Evolutionary conservation across 164 flowering plant genomes (phyloP).

Genomic region (Houttuynia cordata): DNA sequence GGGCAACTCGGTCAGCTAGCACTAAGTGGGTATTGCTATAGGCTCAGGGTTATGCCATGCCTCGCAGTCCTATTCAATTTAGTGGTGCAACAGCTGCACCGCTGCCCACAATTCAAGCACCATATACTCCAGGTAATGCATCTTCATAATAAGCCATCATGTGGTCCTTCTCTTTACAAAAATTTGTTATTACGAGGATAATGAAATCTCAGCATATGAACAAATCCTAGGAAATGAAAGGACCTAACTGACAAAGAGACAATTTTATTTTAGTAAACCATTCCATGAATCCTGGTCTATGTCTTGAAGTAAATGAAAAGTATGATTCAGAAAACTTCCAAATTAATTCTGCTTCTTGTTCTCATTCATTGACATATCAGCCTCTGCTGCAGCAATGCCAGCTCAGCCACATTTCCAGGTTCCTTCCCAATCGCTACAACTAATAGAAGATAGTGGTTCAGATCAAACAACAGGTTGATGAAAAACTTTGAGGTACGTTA

Average conservation of each 20-base stretch:
- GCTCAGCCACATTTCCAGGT: constrained; percentile 67
- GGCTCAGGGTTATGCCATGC: constrained; percentile 76
- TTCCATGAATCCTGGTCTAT: no score
- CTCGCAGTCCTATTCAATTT: constrained; percentile 71
- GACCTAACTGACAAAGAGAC: no score
- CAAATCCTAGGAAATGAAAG: no score
- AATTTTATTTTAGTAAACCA: no score
- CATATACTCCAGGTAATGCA: constrained; percentile 58
- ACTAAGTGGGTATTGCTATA: constrained; percentile 56
- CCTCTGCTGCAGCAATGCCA: constrained; percentile 36
- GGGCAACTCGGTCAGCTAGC: constrained; percentile 61
- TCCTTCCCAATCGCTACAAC: constrained; percentile 74
- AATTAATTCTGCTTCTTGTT: no score
- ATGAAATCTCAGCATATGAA: no score
- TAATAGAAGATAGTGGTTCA: constrained; percentile 70
- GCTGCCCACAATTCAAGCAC: constrained; percentile 55
- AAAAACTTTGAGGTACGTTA: constrained; percentile 21
- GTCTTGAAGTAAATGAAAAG: no score
- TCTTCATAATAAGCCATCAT: not conserved
- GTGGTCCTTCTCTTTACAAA: no score
- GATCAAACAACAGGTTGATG: constrained; percentile 82
- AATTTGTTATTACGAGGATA: no score
- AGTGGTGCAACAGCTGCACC: constrained; percentile 58
- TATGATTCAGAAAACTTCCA: no score
- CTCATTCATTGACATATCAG: no score